Evolutionary conservation across 177 flowering plant genomes (phyloP).

Genomic region (Vitis hybrid): DNA sequence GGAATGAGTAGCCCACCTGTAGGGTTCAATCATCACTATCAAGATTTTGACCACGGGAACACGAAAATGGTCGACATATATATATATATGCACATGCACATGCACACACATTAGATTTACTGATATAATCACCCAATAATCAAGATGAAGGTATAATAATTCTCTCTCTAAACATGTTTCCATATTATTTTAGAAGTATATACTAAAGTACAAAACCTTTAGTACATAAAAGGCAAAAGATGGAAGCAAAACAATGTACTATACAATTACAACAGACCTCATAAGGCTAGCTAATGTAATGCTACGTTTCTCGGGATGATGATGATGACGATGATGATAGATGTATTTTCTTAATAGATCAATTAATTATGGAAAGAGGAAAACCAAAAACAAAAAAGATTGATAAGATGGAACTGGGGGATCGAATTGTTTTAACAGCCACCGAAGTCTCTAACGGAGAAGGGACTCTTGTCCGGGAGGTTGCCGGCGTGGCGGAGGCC

Average conservation of each 20-base stretch:
- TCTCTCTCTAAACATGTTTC: background rate
- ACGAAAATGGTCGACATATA: too few relatives aligned
- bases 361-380: background rate
- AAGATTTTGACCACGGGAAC: too few relatives aligned
- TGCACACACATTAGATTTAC: too few relatives aligned
- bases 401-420: too few relatives aligned
- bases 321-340: too few relatives aligned
- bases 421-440: conserved; percentile 8
- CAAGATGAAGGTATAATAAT: too few relatives aligned
- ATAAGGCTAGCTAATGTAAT: conserved; percentile 15
- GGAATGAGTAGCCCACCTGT: too few relatives aligned
- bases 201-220: conserved; percentile 13
- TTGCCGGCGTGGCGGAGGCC: conserved; percentile 89
- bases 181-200: conserved; percentile 11
- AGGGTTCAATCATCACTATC: too few relatives aligned
- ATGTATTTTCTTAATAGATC: conserved; percentile 10
- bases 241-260: conserved; percentile 15
- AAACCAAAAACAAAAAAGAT: background rate
- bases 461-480: conserved; percentile 58
- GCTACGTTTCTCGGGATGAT: conserved; percentile 12
- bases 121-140: too few relatives aligned
- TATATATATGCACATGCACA: rapidly evolving
- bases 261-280: conserved; percentile 23
- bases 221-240: background rate
- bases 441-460: conserved; percentile 56